Evolutionary conservation across 306 rosid species (phyloP).

Genomic region (Gillenia trifoliata): DNA sequence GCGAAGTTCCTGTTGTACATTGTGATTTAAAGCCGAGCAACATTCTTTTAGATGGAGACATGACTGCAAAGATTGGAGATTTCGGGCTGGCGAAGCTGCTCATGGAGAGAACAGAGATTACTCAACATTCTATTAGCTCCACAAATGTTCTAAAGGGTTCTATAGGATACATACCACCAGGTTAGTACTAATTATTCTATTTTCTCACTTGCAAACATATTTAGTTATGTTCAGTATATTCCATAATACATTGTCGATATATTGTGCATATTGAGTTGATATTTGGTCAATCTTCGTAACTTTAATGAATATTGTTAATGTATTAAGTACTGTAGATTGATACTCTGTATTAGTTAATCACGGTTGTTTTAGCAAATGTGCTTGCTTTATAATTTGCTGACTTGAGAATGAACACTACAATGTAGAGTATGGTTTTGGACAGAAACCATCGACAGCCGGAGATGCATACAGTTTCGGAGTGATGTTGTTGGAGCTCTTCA

Average conservation of each 20-base stretch:
- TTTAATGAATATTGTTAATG: background rate
- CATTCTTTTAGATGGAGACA: constrained; percentile 49
- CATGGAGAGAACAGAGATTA: constrained; percentile 27
- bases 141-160: constrained; percentile 58
- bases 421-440: constrained; percentile 69
- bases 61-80: constrained; percentile 74
- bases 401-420: background rate
- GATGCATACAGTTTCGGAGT: constrained; percentile 74
- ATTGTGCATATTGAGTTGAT: background rate
- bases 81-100: constrained; percentile 64
- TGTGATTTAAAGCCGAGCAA: constrained; percentile 82
- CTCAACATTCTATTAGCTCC: constrained; percentile 33
- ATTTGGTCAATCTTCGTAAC: background rate
- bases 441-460: constrained; percentile 50
- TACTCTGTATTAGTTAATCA: background rate
- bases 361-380: background rate
- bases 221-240: background rate
- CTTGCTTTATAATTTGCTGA: background rate
- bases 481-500: constrained; percentile 49
- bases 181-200: constrained; percentile 13
- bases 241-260: background rate
- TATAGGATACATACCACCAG: constrained; percentile 83
- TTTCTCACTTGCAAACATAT: background rate
- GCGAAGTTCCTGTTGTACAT: constrained; percentile 58
- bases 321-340: background rate